These are phyloP conservation scores for Pistacia vera DNA, from an alignment of 345 rosid genomes.

Conservation along the genomic window DNA sequence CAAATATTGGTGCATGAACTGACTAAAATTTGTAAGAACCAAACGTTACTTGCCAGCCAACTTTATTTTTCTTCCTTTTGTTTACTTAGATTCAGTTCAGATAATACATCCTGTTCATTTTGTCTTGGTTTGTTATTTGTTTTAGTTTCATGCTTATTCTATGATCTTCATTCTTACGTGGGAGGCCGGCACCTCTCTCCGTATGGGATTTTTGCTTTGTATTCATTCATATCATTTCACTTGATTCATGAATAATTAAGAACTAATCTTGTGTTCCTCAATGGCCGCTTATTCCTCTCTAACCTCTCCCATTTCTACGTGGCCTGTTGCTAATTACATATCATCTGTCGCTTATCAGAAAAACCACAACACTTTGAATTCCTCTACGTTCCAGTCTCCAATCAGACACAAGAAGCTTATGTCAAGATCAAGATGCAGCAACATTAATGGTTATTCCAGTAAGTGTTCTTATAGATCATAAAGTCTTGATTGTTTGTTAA, in stretches of 20 bases:
- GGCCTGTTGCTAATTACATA: slow-evolving; percentile 49
- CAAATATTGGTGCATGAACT: too few species aligned
- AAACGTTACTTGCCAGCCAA: too few species aligned
- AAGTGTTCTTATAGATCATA: not conserved
- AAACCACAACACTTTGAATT: slow-evolving; percentile 15
- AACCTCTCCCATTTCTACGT: slow-evolving; percentile 46
- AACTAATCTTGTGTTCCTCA: slow-evolving; percentile 9
- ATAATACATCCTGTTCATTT: not conserved
- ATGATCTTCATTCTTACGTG: not conserved
- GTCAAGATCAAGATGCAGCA: slow-evolving; percentile 22
- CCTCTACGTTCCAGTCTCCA: slow-evolving; percentile 18
- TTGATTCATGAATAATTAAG: not conserved
- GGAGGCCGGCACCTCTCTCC: not conserved
- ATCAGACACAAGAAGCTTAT: slow-evolving; percentile 24
- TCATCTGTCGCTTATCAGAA: slow-evolving; percentile 34
- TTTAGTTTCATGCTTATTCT: not conserved
- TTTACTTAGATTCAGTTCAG: too few species aligned
- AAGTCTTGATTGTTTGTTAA: too few species aligned
- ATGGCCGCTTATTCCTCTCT: slow-evolving; percentile 23
- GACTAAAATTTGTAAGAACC: too few species aligned
- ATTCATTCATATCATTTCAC: not conserved
- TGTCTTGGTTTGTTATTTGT: not conserved
- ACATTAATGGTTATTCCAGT: not conserved
- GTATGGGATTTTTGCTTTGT: not conserved
- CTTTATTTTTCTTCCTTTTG: too few species aligned